Percentiles rank a stretch among this genome's conserved stretches.
Conservation (phyloP, 352 stramenopile species). For the Pythium scleroteichum region DNA sequence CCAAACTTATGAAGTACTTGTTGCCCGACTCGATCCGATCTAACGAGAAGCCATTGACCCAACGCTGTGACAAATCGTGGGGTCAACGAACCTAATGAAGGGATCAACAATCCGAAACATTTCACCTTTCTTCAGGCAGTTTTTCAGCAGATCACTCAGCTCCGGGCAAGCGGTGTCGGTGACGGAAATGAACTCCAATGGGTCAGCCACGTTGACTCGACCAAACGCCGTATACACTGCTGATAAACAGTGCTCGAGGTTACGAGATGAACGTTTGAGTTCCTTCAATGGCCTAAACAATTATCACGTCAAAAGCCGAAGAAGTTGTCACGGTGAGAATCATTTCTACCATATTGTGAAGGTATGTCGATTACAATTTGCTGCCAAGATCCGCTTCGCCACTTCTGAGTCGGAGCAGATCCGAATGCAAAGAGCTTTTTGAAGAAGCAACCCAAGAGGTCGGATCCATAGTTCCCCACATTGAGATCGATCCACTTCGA, state of each 20-base stretch:
- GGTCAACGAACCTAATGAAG: not conserved
- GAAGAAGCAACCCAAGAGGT: constrained; percentile 17
- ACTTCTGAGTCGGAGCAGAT: constrained; percentile 15
- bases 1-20: constrained; percentile 16
- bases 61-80: constrained; percentile 5
- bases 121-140: constrained; percentile 25
- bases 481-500: not conserved
- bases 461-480: constrained; percentile 8
- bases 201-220: constrained; percentile 16
- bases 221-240: constrained; percentile 13
- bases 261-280: constrained; percentile 11
- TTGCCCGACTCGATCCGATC: constrained; percentile 21
- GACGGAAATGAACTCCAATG: constrained; percentile 21
- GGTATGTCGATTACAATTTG: constrained; percentile 14
- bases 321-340: no score
- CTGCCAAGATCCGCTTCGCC: constrained; percentile 25
- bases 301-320: no score
- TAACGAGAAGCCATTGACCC: constrained; percentile 27
- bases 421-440: constrained; percentile 20
- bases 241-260: constrained; percentile 10
- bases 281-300: constrained; percentile 22
- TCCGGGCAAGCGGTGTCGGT: not conserved
- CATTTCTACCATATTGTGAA: constrained; percentile 30
- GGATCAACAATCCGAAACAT: not conserved
- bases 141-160: not conserved